phyloP scores from a whole-genome alignment of 2,329 filamentous ascomycete genomes.

The Phaeosphaeriaceae sp. region DNA sequence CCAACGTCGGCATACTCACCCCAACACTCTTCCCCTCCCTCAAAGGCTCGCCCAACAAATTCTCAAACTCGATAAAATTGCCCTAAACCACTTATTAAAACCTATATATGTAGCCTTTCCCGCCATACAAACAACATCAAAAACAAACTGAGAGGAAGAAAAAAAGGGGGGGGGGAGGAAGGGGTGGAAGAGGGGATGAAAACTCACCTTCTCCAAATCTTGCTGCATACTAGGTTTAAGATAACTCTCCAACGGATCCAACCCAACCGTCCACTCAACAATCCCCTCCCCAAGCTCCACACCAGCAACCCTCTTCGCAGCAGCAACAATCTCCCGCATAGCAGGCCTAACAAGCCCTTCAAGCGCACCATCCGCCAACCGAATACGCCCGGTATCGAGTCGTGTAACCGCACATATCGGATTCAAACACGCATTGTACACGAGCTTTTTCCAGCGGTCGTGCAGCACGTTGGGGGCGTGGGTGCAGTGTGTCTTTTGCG shows the following conservation, averaged over 20 bases:
- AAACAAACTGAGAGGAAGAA: not conserved
- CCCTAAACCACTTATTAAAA: too few relatives aligned
- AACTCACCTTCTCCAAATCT: slow-evolving; percentile 57
- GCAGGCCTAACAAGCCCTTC: slow-evolving; percentile 59
- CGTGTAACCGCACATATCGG: slow-evolving; percentile 59
- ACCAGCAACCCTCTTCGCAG: slow-evolving; percentile 54
- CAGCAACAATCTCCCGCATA: slow-evolving; percentile 59
- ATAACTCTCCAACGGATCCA: slow-evolving; percentile 58
- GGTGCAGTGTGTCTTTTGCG: slow-evolving; percentile 53
- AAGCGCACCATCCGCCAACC: slow-evolving; percentile 53
- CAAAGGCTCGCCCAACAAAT: slow-evolving; percentile 63
- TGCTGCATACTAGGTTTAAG: slow-evolving; percentile 62
- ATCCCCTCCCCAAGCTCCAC: slow-evolving; percentile 53
- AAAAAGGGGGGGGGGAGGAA: too few relatives aligned
- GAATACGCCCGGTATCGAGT: slow-evolving; percentile 60
- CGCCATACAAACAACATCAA: too few relatives aligned
- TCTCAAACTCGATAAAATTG: slow-evolving; percentile 64
- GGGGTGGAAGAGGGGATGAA: too few relatives aligned
- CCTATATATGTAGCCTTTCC: too few relatives aligned
- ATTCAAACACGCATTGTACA: slow-evolving; percentile 61
- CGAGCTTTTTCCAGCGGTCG: slow-evolving; percentile 59
- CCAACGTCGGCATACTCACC: slow-evolving; percentile 58
- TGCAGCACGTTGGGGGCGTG: slow-evolving; percentile 53
- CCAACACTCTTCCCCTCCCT: slow-evolving; percentile 57
- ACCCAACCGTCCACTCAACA: slow-evolving; percentile 54